Evolutionary conservation across 2,329 filamentous ascomycete genomes (phyloP).

Genomic region (Pseudocercospora musae): DNA sequence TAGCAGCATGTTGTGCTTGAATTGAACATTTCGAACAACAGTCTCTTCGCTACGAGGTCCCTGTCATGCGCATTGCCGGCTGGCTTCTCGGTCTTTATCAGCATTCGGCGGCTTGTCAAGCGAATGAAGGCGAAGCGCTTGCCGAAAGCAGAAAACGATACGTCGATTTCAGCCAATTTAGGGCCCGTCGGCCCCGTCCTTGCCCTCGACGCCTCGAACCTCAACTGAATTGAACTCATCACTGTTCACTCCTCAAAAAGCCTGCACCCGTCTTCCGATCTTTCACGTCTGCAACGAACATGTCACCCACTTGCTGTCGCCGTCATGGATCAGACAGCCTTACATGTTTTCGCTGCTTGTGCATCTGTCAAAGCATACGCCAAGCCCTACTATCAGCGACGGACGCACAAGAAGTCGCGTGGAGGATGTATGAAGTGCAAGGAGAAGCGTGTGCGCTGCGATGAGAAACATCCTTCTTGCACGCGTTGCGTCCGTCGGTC

Average conservation of each 20-base stretch:
- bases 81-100: not conserved
- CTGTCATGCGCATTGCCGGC: not conserved
- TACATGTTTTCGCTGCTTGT: not conserved
- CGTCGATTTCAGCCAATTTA: not conserved
- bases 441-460: conserved; percentile 17
- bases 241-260: not conserved
- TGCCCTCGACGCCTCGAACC: no score
- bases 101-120: not conserved
- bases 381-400: conserved; percentile 4
- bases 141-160: not conserved
- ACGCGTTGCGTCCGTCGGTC: conserved; percentile 5
- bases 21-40: not conserved
- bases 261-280: not conserved
- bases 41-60: not conserved
- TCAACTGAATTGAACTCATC: no score
- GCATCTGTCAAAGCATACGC: not conserved
- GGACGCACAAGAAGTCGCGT: conserved; percentile 19
- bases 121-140: not conserved
- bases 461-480: conserved; percentile 9
- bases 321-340: not conserved
- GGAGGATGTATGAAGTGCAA: conserved; percentile 17
- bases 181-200: not conserved
- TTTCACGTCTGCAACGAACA: not conserved
- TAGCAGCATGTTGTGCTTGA: not conserved
- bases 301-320: not conserved